A percentile compares a stretch with the other conserved stretches of the same genome.
phyloP scores from a whole-genome alignment of 495 filamentous ascomycete genomes.

The Xylaria palmicola region DNA sequence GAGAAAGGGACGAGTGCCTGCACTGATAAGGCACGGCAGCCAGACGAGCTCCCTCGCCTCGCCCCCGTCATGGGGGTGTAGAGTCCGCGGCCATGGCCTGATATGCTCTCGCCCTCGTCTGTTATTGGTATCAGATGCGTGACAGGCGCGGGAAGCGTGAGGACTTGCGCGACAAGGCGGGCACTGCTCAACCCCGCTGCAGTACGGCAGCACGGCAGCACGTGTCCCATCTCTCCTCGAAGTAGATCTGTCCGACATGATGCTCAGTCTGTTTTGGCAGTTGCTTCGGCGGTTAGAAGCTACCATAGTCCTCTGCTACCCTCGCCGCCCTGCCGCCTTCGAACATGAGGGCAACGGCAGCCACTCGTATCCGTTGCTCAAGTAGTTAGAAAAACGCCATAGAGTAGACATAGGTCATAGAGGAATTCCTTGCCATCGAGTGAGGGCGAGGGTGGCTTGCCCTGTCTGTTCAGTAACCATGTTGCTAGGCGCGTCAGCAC shows the following conservation, averaged over 20 bases:
- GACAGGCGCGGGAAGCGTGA: background rate
- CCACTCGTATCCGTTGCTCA: background rate
- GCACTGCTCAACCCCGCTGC: background rate
- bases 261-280: background rate
- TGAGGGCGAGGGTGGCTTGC: background rate
- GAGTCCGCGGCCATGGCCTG: background rate
- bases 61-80: background rate
- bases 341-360: background rate
- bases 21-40: constrained; percentile 9
- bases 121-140: background rate
- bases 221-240: background rate
- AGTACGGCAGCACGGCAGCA: no score
- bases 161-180: background rate
- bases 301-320: background rate
- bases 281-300: background rate
- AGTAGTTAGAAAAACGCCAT: background rate
- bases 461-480: background rate
- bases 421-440: background rate
- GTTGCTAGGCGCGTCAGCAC: background rate
- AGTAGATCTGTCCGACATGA: background rate
- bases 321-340: background rate
- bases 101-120: background rate
- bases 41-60: background rate
- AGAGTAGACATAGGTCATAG: background rate
- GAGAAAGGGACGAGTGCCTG: background rate